Evolutionary conservation across 1,139 yeast species (phyloP).

Genomic region (Debaryomycetaceae sp.): DNA sequence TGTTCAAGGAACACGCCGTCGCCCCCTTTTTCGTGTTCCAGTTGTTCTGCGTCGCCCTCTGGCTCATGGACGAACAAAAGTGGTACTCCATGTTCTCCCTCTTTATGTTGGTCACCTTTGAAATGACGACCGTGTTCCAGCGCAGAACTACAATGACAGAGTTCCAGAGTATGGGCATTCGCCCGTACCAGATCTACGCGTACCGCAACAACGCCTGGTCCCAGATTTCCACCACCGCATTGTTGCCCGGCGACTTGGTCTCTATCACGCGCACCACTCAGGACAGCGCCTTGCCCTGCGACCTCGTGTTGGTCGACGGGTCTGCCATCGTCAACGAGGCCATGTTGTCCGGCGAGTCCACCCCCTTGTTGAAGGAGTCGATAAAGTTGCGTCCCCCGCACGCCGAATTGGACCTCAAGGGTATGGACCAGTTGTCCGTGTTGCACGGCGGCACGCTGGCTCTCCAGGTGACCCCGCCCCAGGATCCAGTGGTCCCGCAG

Average conservation of each 20-base stretch:
- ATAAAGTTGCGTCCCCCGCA: constrained; percentile 68
- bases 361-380: constrained; percentile 91
- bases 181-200: constrained; percentile 73
- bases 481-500: constrained; percentile 31
- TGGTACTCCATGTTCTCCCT: constrained; percentile 85
- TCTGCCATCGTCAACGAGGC: constrained; percentile 94
- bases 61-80: constrained; percentile 98
- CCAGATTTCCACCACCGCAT: constrained; percentile 56
- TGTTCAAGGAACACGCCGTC: constrained; percentile 94
- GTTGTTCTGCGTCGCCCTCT: constrained; percentile 86
- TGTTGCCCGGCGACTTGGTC: constrained; percentile 88
- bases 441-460: constrained; percentile 97
- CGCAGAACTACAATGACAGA: constrained; percentile 91
- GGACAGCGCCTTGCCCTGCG: constrained; percentile 95
- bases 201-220: constrained; percentile 66
- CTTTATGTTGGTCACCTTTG: constrained; percentile 88
- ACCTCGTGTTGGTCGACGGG: constrained; percentile 74
- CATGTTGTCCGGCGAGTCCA: constrained; percentile 96
- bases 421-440: constrained; percentile 79
- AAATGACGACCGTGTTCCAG: constrained; percentile 90
- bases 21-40: constrained; percentile 98
- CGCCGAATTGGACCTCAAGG: constrained; percentile 63
- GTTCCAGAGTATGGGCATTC: constrained; percentile 95
- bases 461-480: constrained; percentile 76
- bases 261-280: constrained; percentile 83